Evolutionary conservation across 805 yeast genomes (phyloP), one percentile per base, ranked within the genome.

Genomic region (Ogataea neopini): DNA sequence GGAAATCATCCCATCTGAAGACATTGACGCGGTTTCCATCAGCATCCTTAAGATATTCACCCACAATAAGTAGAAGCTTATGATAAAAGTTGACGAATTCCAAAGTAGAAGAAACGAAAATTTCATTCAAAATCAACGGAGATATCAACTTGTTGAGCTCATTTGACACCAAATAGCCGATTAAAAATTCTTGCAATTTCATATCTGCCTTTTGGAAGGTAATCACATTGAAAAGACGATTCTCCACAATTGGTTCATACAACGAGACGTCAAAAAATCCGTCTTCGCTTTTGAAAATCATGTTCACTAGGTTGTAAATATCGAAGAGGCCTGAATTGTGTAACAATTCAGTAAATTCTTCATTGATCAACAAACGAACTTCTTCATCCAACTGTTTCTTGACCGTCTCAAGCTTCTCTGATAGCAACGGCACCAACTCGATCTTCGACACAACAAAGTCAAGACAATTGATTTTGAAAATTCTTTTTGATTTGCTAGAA

Each of bases 281-380:
- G 44, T 81, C 86, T 44, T 71, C 74, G 15, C 84, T 64, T 11
- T 86, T 84, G 63, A 79, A 82, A n/a, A 86, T 83, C 85, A 86
- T 81, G 57, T 83, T 83, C 48, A 84, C 71, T 42, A 86, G 64
- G 59, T 84, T 86, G 60, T 74, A 80, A 54, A 77, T 80, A 46
- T 84, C 79, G n/a, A 69, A 70, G 26, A 86, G 63, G 0, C 79
- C 79, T 19, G 87, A 77, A 34, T 73, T 76, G 14, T 69, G 66
- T 33, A 86, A 65, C 13, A 85, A 64, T 1, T 67, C 60, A 15
- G 69, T 71, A 32, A 75, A 76, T 56, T 83, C 85, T 6, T 71
- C 53, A 8, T 67, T 62, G 3, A 70, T 68, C 50, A 85, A 61
- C 17, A 71, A 63, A 1, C 60, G 41, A n/a, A 76, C 72, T 8